Base-by-base conservation (phyloP, 2,329 filamentous ascomycete species). In the Penicillium aurantiogriseum region DNA sequence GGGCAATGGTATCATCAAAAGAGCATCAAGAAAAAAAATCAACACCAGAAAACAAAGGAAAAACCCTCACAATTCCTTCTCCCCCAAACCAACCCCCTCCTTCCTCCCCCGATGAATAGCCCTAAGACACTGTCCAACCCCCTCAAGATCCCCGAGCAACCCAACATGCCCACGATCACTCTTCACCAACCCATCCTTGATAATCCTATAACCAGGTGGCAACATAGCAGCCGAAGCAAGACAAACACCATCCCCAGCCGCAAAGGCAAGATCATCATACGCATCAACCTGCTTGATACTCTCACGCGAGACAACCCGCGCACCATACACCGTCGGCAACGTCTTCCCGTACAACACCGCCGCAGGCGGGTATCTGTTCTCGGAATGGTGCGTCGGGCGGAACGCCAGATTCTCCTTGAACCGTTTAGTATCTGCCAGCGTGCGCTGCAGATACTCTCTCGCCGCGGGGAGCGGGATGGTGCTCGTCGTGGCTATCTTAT, bases 91-190 rank as follows among this genome's bases (percentile, higher is more conserved):
- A 64, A 96, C 89, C 0, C 91, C 88, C 71, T 87, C 89, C 58
- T 76, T 79, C 53, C 90, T 80, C 1, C 87, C 92, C 54, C 82
- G 80, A 0, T 87, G 69, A 15, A 96, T 74, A 11, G 89, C 90
- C 65, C 81, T 79, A 35, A 97, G 73, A 61, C 89, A 92, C 66
- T 80, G 83, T 0, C 91, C 92, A 0, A 96, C 87, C 0, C 88
- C 91, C 61, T 90, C 86, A 61, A 96, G 71, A 77, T 97, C 92
- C 0, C 92, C 92, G 33, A 97, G 74, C 68, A 97, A 80, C 1
- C 90, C 92, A 36, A 97, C 88, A 76, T 97, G 93, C 0, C 93
- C 92, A 3, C 91, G 81, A 63, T 96, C 91, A 53, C 88, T 92
- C 64, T 85, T 88, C 13, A 96, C 85, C 19, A 91, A 79, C 0